Evolutionary conservation across 2,329 filamentous ascomycete species (phyloP).

Genomic region (Clonostachys solani): DNA sequence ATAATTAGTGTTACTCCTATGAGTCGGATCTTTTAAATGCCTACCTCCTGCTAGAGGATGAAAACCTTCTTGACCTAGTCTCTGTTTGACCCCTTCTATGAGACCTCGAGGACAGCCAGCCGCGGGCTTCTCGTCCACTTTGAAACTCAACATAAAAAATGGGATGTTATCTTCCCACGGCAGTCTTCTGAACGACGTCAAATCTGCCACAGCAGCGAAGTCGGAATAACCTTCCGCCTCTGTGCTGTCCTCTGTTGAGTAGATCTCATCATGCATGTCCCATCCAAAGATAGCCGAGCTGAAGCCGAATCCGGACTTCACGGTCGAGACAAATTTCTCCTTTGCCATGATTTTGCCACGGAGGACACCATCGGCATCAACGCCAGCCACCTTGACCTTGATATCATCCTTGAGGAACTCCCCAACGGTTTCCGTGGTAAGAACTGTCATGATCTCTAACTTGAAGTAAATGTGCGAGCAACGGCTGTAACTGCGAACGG

Average conservation of each 20-base stretch:
- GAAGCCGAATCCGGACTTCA: constrained; percentile 73
- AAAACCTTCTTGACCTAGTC: constrained; percentile 57
- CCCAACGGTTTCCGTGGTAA: constrained; percentile 30
- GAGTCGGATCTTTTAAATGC: constrained; percentile 13
- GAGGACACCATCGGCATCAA: constrained; percentile 73
- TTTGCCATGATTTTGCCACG: constrained; percentile 80
- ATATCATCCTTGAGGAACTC: constrained; percentile 46
- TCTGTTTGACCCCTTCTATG: constrained; percentile 55
- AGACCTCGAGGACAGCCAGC: constrained; percentile 70
- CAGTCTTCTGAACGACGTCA: constrained; percentile 67
- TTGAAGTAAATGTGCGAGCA: too few species aligned
- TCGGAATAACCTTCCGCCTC: constrained; percentile 76
- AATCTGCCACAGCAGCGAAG: constrained; percentile 67
- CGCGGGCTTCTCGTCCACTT: constrained; percentile 64
- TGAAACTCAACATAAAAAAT: constrained; percentile 72
- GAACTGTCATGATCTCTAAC: too few species aligned
- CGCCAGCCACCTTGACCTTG: constrained; percentile 52
- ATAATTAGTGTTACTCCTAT: neutral
- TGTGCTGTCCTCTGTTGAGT: constrained; percentile 74
- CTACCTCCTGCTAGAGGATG: constrained; percentile 73
- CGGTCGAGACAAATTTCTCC: constrained; percentile 75
- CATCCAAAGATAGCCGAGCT: constrained; percentile 82
- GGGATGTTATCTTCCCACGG: constrained; percentile 76
- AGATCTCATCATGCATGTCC: constrained; percentile 84
- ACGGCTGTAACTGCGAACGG: too few species aligned